Conservation (phyloP, 768 basidiomycete genomes). For the Antrodiella citrinella region DNA sequence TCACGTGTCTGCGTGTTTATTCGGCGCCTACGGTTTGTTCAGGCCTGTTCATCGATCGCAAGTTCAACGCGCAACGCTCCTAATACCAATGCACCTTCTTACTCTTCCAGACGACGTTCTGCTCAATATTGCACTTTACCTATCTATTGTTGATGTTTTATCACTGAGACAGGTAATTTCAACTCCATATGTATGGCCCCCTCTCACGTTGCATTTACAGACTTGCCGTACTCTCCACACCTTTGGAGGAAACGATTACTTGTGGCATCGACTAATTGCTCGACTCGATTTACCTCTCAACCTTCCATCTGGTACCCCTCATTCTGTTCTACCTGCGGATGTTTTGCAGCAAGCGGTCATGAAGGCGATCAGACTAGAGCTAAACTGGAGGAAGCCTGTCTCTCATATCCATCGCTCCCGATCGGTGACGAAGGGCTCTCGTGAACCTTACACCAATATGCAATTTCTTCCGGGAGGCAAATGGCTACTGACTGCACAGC, state of each 20-base stretch:
- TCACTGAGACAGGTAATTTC: slow-evolving; percentile 38
- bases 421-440: slow-evolving; percentile 26
- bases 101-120: slow-evolving; percentile 38
- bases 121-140: slow-evolving; percentile 26
- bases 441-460: slow-evolving; percentile 36
- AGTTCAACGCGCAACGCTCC: too few species aligned
- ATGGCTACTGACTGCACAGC: slow-evolving; percentile 41
- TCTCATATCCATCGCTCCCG: slow-evolving; percentile 29
- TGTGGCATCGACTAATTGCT: slow-evolving; percentile 40
- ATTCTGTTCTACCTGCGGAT: slow-evolving; percentile 28
- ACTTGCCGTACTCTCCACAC: slow-evolving; percentile 54
- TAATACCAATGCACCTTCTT: slow-evolving; percentile 16
- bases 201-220: slow-evolving; percentile 29
- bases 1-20: too few species aligned
- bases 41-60: too few species aligned
- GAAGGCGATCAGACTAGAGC: slow-evolving; percentile 39
- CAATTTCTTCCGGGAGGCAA: slow-evolving; percentile 38
- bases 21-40: too few species aligned
- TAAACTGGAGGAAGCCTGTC: slow-evolving; percentile 36
- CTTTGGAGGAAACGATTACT: slow-evolving; percentile 41
- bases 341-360: slow-evolving; percentile 35
- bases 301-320: slow-evolving; percentile 26
- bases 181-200: slow-evolving; percentile 1
- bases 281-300: slow-evolving; percentile 32
- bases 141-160: slow-evolving; percentile 36